phyloP scores from a whole-genome alignment of 352 stramenopile genomes.

The Phytopythium boreale region DNA sequence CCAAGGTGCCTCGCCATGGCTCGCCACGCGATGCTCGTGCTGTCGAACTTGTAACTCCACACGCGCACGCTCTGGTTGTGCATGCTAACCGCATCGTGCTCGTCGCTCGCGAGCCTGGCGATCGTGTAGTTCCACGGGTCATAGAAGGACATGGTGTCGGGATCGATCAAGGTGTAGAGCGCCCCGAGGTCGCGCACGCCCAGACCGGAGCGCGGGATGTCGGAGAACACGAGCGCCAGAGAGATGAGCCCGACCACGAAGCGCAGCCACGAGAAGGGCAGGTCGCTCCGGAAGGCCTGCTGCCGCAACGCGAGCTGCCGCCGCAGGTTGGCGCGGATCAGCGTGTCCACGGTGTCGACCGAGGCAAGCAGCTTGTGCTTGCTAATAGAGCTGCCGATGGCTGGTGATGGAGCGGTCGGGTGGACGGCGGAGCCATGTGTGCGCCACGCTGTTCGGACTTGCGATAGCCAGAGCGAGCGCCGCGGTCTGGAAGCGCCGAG shows the following conservation, averaged over 20 bases:
- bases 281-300: slow-evolving; percentile 15
- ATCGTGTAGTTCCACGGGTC: slow-evolving; percentile 31
- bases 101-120: slow-evolving; percentile 4
- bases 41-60: slow-evolving; percentile 40
- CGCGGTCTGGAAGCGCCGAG: not conserved
- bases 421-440: not conserved
- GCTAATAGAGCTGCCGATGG: not conserved
- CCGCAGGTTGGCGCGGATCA: slow-evolving; percentile 4
- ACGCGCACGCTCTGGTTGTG: slow-evolving; percentile 12
- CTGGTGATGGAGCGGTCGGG: not conserved
- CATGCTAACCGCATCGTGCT: slow-evolving; percentile 10
- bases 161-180: slow-evolving; percentile 22
- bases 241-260: slow-evolving; percentile 20
- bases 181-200: slow-evolving; percentile 13
- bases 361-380: not conserved
- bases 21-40: slow-evolving; percentile 24
- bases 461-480: not conserved
- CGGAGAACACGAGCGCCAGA: slow-evolving; percentile 28
- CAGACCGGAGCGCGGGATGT: slow-evolving; percentile 29
- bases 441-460: not conserved
- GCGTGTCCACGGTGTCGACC: not conserved
- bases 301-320: not conserved
- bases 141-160: slow-evolving; percentile 24
- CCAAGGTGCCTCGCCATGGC: slow-evolving; percentile 22
- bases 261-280: slow-evolving; percentile 25